Percentiles rank a stretch among this genome's conserved stretches.
These are phyloP conservation scores for Galerina marginata DNA, from an alignment of 768 basidiomycete species.

Conservation along the genomic window DNA sequence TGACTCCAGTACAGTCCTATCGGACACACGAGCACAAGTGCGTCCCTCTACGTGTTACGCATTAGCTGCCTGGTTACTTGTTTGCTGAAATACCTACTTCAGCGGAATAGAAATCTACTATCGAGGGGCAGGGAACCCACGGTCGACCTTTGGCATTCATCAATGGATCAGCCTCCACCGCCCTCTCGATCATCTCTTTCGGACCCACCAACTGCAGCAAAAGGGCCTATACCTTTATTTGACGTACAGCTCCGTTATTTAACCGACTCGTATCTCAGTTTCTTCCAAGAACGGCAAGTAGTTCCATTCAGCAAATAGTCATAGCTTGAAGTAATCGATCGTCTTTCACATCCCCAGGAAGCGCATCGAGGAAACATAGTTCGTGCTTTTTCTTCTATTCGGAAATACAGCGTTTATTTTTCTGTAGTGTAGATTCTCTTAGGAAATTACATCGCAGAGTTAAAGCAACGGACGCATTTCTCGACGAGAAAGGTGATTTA, in stretches of 20 bases:
- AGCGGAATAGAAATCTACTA: too few relatives aligned
- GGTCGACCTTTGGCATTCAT: slow-evolving; percentile 2
- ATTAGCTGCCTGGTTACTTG: too few relatives aligned
- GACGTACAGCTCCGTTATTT: slow-evolving; percentile 73
- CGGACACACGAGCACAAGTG: too few relatives aligned
- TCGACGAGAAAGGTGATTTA: slow-evolving; percentile 75
- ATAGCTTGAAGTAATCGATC: slow-evolving; percentile 11
- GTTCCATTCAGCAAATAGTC: slow-evolving; percentile 22
- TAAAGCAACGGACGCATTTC: slow-evolving; percentile 67
- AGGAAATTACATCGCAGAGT: slow-evolving; percentile 74
- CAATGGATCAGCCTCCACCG: slow-evolving; percentile 34
- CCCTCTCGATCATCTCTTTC: slow-evolving; percentile 47
- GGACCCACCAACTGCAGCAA: slow-evolving; percentile 34
- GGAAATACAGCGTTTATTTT: slow-evolving; percentile 3
- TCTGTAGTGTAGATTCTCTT: slow-evolving; percentile 72
- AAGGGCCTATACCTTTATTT: slow-evolving; percentile 72
- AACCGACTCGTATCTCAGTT: slow-evolving; percentile 78
- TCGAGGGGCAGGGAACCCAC: background rate
- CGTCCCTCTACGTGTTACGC: background rate
- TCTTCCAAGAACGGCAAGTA: slow-evolving; percentile 83
- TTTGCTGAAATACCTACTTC: too few relatives aligned
- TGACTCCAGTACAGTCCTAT: too few relatives aligned
- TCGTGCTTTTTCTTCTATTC: slow-evolving; percentile 31
- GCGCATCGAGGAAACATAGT: slow-evolving; percentile 88
- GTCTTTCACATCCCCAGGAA: slow-evolving; percentile 51